A percentile compares a stretch with the other conserved stretches of the same genome.
phyloP scores from a whole-genome alignment of 164 flowering plant species.

The Taxillus chinensis region DNA sequence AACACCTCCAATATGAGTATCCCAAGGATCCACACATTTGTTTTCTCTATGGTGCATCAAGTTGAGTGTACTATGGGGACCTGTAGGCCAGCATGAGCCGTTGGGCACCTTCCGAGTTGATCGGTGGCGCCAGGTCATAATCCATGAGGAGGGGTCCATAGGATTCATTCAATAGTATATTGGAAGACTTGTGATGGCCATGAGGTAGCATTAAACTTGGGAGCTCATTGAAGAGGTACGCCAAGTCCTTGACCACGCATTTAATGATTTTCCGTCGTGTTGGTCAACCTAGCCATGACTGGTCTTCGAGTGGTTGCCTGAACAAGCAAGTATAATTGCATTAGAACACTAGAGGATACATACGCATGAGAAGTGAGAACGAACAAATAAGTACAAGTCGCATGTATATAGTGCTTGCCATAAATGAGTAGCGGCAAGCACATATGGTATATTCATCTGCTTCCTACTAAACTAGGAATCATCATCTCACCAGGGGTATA shows the following conservation, averaged over 20 bases:
- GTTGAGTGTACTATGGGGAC: constrained; percentile 54
- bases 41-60: constrained; percentile 40
- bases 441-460: no score
- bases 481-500: background rate
- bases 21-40: constrained; percentile 82
- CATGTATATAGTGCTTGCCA: no score
- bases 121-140: constrained; percentile 52
- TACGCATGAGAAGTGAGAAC: no score
- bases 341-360: no score
- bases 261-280: constrained; percentile 59
- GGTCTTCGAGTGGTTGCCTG: constrained; percentile 22
- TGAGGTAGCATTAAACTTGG: constrained; percentile 55
- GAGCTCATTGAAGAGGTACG: constrained; percentile 54
- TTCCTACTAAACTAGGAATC: no score
- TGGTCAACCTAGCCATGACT: constrained; percentile 49
- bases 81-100: constrained; percentile 63
- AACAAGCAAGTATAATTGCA: no score
- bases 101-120: constrained; percentile 48
- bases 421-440: no score
- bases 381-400: no score
- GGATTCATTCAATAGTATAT: constrained; percentile 48
- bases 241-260: constrained; percentile 62
- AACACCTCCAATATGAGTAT: constrained; percentile 62
- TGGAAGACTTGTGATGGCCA: constrained; percentile 85
- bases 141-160: constrained; percentile 55